phyloP scores from a whole-genome alignment of 768 basidiomycete genomes.

The Mycena alexandri region DNA sequence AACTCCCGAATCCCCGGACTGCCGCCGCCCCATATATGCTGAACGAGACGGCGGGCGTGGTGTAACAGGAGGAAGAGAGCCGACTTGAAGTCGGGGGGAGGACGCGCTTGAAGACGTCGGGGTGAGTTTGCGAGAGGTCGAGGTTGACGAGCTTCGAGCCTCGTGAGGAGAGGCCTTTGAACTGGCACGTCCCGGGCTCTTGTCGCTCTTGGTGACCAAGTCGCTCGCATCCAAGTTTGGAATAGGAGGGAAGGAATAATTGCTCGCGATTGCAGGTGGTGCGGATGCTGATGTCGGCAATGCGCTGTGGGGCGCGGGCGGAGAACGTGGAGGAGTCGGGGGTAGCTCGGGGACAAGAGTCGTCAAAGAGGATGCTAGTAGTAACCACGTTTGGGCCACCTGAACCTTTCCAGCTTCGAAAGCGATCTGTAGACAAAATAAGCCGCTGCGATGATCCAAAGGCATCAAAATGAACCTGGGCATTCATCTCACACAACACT shows the following conservation, averaged over 20 bases:
- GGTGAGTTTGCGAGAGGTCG: conserved; percentile 63
- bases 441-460: background rate
- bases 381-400: conserved; percentile 75
- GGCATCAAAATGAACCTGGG: conserved; percentile 55
- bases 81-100: conserved; percentile 62
- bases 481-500: conserved; percentile 70
- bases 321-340: conserved; percentile 43
- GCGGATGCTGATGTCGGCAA: conserved; percentile 57
- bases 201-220: conserved; percentile 38
- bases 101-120: conserved; percentile 71
- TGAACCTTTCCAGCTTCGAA: conserved; percentile 66
- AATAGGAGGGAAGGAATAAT: conserved; percentile 44
- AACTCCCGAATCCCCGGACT: conserved; percentile 49
- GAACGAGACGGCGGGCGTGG: conserved; percentile 47
- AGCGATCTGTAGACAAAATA: conserved; percentile 60
- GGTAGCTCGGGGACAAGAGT: conserved; percentile 58
- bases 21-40: conserved; percentile 55
- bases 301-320: conserved; percentile 41
- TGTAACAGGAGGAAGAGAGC: conserved; percentile 60
- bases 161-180: conserved; percentile 37
- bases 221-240: conserved; percentile 22
- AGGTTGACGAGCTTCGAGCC: conserved; percentile 50
- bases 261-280: conserved; percentile 52
- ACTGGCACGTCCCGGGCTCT: conserved; percentile 43
- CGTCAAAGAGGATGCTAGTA: conserved; percentile 69